Evolutionary conservation across 1,139 yeast genomes (phyloP).

Genomic region (Ogataea hybrid): DNA sequence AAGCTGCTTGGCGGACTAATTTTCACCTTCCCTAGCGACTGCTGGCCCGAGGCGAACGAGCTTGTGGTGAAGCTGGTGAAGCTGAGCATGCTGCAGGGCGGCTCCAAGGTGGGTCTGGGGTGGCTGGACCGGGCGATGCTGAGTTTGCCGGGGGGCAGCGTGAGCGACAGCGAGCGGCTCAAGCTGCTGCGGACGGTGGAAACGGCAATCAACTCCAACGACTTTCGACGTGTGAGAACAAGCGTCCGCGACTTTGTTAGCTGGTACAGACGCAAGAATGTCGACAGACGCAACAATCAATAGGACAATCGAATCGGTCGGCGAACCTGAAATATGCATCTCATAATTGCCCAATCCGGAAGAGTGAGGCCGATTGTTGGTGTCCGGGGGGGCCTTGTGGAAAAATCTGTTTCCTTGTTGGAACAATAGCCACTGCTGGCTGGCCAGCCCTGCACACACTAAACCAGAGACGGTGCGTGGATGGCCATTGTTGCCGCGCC

Average conservation of each 20-base stretch:
- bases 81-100: slow-evolving; percentile 34
- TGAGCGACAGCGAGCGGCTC: slow-evolving; percentile 61
- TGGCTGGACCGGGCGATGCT: slow-evolving; percentile 64
- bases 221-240: slow-evolving; percentile 69
- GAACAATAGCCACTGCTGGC: slow-evolving; percentile 1
- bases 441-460: slow-evolving; percentile 5
- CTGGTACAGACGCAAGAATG: slow-evolving; percentile 80
- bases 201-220: slow-evolving; percentile 64
- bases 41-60: slow-evolving; percentile 74
- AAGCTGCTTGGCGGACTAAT: slow-evolving; percentile 66
- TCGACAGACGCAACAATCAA: slow-evolving; percentile 23
- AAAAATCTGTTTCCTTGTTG: not conserved
- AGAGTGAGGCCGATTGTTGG: not conserved
- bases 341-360: slow-evolving; percentile 5
- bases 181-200: slow-evolving; percentile 57
- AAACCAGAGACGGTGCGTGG: not conserved
- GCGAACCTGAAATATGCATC: slow-evolving; percentile 3
- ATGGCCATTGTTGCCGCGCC: not conserved
- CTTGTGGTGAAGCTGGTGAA: slow-evolving; percentile 65
- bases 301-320: not conserved
- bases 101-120: slow-evolving; percentile 40
- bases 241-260: slow-evolving; percentile 72
- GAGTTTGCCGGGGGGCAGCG: slow-evolving; percentile 47
- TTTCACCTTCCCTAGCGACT: slow-evolving; percentile 68
- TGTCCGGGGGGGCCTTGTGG: not conserved